Percentiles rank a stretch among this genome's conserved stretches.
phyloP scores from a whole-genome alignment of 306 rosid species.

The Quillaja saponaria region DNA sequence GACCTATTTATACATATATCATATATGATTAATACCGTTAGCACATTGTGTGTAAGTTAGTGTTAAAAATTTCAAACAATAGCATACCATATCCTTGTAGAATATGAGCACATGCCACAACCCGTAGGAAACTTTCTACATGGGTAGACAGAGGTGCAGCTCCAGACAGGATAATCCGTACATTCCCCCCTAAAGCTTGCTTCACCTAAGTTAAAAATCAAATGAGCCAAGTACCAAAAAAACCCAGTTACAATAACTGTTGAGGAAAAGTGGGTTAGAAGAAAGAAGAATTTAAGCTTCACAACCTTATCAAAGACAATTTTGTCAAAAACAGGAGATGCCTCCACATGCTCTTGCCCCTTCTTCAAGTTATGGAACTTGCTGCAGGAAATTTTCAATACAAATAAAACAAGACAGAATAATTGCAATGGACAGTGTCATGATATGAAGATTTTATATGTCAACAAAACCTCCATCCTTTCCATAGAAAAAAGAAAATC shows the following conservation, averaged over 20 bases:
- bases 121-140: slow-evolving; percentile 78
- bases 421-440: slow-evolving; percentile 9
- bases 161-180: slow-evolving; percentile 89
- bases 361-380: slow-evolving; percentile 69
- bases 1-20: too few relatives aligned
- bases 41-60: background rate
- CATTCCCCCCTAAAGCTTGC: slow-evolving; percentile 88
- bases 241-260: slow-evolving; percentile 4
- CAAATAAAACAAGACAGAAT: slow-evolving; percentile 19
- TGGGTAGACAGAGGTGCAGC: slow-evolving; percentile 90
- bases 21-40: too few relatives aligned
- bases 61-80: slow-evolving; percentile 22
- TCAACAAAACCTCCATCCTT: background rate
- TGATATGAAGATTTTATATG: slow-evolving; percentile 17
- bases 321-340: slow-evolving; percentile 75
- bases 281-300: slow-evolving; percentile 13
- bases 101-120: slow-evolving; percentile 89
- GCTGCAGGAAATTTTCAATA: slow-evolving; percentile 47
- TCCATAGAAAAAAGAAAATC: too few relatives aligned
- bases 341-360: slow-evolving; percentile 53
- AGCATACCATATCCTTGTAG: slow-evolving; percentile 92
- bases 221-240: slow-evolving; percentile 31
- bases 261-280: background rate
- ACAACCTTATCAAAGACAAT: slow-evolving; percentile 82
- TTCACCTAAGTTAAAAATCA: slow-evolving; percentile 62